Evolutionary conservation across 164 flowering plant genomes (phyloP).

Genomic region (Vitis rotundifolia): DNA sequence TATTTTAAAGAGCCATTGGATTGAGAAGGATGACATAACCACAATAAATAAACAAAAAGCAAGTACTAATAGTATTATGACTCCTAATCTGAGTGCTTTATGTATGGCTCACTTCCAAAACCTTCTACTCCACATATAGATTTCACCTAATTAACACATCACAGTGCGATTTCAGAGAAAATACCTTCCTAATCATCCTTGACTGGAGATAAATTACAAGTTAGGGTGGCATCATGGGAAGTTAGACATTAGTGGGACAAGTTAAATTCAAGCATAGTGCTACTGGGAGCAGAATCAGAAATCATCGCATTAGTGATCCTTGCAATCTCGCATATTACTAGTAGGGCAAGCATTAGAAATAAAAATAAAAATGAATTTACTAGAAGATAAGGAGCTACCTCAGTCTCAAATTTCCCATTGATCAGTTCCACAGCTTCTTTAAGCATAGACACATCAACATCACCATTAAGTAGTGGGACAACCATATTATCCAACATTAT

Average conservation of each 20-base stretch:
- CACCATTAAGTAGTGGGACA: conserved; percentile 75
- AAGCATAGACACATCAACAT: conserved; percentile 88
- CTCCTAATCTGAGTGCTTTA: no score
- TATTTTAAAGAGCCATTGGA: neutral
- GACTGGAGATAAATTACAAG: neutral
- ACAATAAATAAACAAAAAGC: neutral
- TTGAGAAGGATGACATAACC: neutral
- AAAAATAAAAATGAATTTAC: neutral
- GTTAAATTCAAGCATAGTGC: neutral
- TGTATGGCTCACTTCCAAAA: no score
- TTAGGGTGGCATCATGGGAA: neutral
- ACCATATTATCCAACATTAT: conserved; percentile 99
- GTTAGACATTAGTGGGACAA: neutral
- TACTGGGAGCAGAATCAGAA: neutral
- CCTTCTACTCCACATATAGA: neutral
- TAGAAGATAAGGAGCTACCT: conserved; percentile 45
- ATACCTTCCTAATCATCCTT: neutral
- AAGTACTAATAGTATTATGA: neutral
- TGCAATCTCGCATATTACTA: neutral
- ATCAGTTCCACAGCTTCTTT: conserved; percentile 85
- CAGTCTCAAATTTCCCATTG: conserved; percentile 86
- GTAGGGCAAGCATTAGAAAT: neutral
- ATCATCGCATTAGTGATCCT: no score
- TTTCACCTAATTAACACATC: neutral
- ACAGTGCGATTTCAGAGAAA: neutral